Conservation (phyloP, 2,329 filamentous ascomycete genomes). For the Fusarium luffae region DNA sequence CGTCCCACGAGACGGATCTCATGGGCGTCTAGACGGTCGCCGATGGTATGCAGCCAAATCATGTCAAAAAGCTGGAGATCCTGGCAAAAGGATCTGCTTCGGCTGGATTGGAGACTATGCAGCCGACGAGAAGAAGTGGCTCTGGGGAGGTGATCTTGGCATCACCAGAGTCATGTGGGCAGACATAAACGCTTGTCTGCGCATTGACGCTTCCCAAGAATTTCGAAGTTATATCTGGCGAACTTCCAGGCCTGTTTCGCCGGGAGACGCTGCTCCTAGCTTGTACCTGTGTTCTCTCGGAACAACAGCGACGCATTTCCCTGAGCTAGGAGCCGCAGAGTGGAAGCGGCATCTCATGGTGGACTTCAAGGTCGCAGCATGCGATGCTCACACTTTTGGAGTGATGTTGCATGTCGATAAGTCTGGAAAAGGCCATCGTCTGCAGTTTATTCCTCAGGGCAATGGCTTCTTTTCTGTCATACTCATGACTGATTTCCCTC, state of each 20-base stretch:
- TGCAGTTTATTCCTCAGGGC: constrained; percentile 41
- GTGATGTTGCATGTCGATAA: constrained; percentile 46
- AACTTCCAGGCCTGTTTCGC: constrained; percentile 34
- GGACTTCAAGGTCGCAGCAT: constrained; percentile 40
- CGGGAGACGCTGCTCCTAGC: constrained; percentile 39
- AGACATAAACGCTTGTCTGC: constrained; percentile 43
- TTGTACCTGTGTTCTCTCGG: constrained; percentile 44
- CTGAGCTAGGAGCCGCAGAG: constrained; percentile 36
- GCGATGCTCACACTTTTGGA: constrained; percentile 46
- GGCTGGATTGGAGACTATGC: constrained; percentile 51
- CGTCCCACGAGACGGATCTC: constrained; percentile 49
- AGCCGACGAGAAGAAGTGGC: constrained; percentile 50
- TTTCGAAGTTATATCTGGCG: constrained; percentile 34
- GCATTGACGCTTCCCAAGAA: constrained; percentile 42
- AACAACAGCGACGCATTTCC: constrained; percentile 42
- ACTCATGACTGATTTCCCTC: constrained; percentile 48
- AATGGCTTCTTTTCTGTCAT: constrained; percentile 44
- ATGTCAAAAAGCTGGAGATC: constrained; percentile 46
- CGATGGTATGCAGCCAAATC: constrained; percentile 54
- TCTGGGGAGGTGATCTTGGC: constrained; percentile 52
- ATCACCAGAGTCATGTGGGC: constrained; percentile 49
- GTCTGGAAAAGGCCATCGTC: constrained; percentile 42
- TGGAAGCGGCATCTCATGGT: constrained; percentile 38
- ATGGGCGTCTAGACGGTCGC: constrained; percentile 50
- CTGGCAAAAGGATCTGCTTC: constrained; percentile 48